These are phyloP conservation scores for Pleurotus tuber-regium DNA, from an alignment of 768 basidiomycete species.

Conservation along the genomic window DNA sequence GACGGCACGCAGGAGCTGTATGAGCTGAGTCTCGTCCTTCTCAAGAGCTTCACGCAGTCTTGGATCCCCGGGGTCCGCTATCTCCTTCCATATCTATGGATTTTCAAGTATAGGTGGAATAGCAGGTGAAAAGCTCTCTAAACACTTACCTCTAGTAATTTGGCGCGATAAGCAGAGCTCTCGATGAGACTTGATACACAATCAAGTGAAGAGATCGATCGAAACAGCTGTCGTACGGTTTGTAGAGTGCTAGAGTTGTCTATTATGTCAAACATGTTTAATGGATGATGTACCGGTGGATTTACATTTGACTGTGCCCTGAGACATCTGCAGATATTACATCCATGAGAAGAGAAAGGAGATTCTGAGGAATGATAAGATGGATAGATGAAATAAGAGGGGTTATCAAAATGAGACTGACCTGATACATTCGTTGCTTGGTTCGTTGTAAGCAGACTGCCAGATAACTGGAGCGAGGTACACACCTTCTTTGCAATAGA, in stretches of 20 bases:
- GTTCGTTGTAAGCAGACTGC: not conserved
- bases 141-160: not conserved
- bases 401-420: not conserved
- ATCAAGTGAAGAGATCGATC: not conserved
- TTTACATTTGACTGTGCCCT: not conserved
- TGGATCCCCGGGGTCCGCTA: not conserved
- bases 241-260: not conserved
- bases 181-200: not conserved
- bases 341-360: not conserved
- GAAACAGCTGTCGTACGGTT: not conserved
- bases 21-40: not conserved
- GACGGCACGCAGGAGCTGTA: not conserved
- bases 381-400: too few relatives aligned
- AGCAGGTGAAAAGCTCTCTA: not conserved
- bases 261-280: not conserved
- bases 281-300: not conserved
- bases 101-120: not conserved
- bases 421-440: not conserved
- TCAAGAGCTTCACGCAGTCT: not conserved
- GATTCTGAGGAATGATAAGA: not conserved
- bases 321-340: not conserved
- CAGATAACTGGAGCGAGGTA: not conserved
- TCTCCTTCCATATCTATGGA: not conserved
- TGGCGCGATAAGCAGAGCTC: not conserved
- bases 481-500: not conserved